phyloP scores from a whole-genome alignment of 192 early-diverging fungal genomes.

The Linnemannia hyalina region DNA sequence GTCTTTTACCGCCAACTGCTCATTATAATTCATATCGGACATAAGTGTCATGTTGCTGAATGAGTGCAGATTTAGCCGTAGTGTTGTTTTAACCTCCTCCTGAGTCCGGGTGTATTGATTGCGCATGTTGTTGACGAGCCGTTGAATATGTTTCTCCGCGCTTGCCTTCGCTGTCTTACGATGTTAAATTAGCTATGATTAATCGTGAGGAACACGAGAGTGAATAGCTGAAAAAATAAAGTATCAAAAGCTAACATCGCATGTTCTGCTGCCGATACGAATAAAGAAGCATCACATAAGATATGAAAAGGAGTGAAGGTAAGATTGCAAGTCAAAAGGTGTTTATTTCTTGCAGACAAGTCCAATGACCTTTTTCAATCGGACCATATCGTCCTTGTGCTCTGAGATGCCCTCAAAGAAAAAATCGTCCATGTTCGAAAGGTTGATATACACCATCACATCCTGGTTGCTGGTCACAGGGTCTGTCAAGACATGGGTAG shows the following conservation, averaged over 20 bases:
- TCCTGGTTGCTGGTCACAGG: constrained; percentile 6
- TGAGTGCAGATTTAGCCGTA: background rate
- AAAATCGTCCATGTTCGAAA: constrained; percentile 33
- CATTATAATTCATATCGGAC: constrained; percentile 28
- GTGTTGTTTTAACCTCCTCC: background rate
- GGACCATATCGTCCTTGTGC: constrained; percentile 1
- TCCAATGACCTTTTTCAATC: constrained; percentile 8
- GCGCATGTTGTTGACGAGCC: background rate
- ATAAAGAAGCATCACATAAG: too few species aligned
- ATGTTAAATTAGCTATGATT: too few species aligned
- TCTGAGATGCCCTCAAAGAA: too few species aligned
- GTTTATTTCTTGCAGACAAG: too few species aligned
- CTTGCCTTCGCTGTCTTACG: constrained; percentile 7
- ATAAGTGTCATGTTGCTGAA: background rate
- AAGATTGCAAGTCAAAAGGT: too few species aligned
- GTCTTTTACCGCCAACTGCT: constrained; percentile 29
- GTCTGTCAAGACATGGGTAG: constrained; percentile 18
- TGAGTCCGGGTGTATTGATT: background rate
- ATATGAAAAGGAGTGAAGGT: too few species aligned
- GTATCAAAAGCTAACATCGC: too few species aligned
- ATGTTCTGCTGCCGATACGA: too few species aligned
- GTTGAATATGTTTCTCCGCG: constrained; percentile 11
- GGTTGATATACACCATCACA: constrained; percentile 29
- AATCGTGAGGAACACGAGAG: too few species aligned
- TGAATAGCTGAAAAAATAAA: too few species aligned